These are phyloP conservation scores for Mollisiaceae sp. DNA, from an alignment of 2,329 filamentous ascomycete genomes.

Conservation along the genomic window DNA sequence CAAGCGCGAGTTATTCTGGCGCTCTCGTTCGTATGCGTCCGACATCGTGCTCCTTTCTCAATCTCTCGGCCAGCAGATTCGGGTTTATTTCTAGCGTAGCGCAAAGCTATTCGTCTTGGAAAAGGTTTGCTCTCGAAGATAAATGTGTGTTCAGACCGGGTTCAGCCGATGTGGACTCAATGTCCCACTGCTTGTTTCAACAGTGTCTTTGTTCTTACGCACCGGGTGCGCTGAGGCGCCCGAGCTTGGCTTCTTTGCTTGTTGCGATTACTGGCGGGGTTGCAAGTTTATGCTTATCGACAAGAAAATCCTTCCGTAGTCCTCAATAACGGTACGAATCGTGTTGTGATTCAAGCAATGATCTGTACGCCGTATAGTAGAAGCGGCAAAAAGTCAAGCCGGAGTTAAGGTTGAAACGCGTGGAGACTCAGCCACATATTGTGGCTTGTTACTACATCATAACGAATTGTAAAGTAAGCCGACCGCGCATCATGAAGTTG, in stretches of 20 bases:
- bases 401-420: constrained; percentile 18
- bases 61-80: background rate
- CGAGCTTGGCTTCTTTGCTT: constrained; percentile 14
- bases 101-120: constrained; percentile 8
- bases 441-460: constrained; percentile 8
- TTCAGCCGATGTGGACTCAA: constrained; percentile 13
- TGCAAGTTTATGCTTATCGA: background rate
- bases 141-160: constrained; percentile 14
- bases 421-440: constrained; percentile 27
- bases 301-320: background rate
- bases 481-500: constrained; percentile 6
- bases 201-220: constrained; percentile 21
- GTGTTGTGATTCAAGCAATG: background rate
- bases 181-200: constrained; percentile 21
- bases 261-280: constrained; percentile 5
- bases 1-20: constrained; percentile 94
- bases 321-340: background rate
- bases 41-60: constrained; percentile 58
- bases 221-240: constrained; percentile 21
- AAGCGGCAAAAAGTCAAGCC: constrained; percentile 6
- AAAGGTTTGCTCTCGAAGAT: constrained; percentile 2
- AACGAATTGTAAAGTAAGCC: constrained; percentile 9
- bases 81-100: background rate
- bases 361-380: constrained; percentile 4
- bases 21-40: constrained; percentile 78